Percentiles rank a stretch among this genome's conserved stretches.
Conservation (phyloP, 371 early-diverging fungal species). For the Rhizopus microsporus region DNA sequence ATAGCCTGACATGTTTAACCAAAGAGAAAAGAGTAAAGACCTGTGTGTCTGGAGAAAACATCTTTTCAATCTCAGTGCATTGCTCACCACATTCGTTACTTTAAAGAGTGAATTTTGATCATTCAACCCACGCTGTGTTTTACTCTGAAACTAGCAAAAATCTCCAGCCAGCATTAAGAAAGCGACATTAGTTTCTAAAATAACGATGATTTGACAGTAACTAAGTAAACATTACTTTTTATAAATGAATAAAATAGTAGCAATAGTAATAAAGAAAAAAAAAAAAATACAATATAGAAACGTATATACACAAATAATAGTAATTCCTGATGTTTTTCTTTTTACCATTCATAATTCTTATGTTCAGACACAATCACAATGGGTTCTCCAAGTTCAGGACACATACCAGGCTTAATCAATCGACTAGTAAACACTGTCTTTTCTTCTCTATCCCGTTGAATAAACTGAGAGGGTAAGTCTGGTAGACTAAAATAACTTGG, state of each 20-base stretch:
- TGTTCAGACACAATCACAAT: conserved; percentile 21
- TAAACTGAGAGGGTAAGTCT: conserved; percentile 19
- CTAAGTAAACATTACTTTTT: too few species aligned
- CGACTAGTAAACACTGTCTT: conserved; percentile 17
- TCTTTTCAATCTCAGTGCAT: too few species aligned
- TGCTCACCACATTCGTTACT: too few species aligned
- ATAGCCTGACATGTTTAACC: conserved; percentile 53
- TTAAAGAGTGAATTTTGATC: too few species aligned
- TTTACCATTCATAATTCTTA: conserved; percentile 30
- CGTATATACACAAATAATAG: conserved; percentile 3
- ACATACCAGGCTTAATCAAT: conserved; percentile 27
- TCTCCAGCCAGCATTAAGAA: too few species aligned
- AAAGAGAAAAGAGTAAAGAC: background rate
- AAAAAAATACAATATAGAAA: background rate
- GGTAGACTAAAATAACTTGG: conserved; percentile 31
- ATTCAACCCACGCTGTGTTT: too few species aligned
- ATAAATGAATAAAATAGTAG: background rate
- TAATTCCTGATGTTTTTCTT: background rate
- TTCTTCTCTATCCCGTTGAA: conserved; percentile 23
- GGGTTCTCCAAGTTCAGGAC: conserved; percentile 24
- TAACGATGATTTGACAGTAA: too few species aligned
- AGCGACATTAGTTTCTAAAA: too few species aligned
- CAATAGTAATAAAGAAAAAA: background rate
- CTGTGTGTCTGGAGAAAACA: background rate
- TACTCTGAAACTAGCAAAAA: too few species aligned